A percentile compares a stretch with the other conserved stretches of the same genome.
Conservation (phyloP, 768 basidiomycete species). For the Tephrocybe sp. region DNA sequence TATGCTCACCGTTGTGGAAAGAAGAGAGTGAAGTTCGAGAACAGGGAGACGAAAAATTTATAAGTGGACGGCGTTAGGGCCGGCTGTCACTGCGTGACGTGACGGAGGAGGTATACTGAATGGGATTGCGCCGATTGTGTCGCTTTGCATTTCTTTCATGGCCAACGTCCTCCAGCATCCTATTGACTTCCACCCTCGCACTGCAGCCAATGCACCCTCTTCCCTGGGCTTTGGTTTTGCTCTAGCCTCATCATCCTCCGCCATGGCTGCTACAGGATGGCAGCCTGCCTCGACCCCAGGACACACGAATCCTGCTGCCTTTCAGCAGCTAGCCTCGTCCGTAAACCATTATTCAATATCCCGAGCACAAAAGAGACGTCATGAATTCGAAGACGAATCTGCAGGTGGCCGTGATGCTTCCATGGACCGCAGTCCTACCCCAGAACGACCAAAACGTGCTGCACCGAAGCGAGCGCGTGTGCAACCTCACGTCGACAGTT, state of each 20-base stretch:
- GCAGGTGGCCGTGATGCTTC: slow-evolving; percentile 52
- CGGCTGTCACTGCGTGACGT: slow-evolving; percentile 21
- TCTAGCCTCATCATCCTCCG: slow-evolving; percentile 41
- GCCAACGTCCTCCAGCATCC: slow-evolving; percentile 69
- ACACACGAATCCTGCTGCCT: slow-evolving; percentile 48
- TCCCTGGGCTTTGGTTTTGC: slow-evolving; percentile 76
- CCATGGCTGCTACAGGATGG: slow-evolving; percentile 44
- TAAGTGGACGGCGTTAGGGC: slow-evolving; percentile 33
- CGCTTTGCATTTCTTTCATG: slow-evolving; percentile 43
- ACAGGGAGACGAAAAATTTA: slow-evolving; percentile 18
- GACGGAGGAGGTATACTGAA: neutral
- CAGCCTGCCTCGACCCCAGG: slow-evolving; percentile 43
- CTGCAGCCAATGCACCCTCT: slow-evolving; percentile 58
- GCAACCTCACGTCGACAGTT: slow-evolving; percentile 27
- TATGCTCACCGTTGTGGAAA: slow-evolving; percentile 30
- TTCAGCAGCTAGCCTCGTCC: slow-evolving; percentile 54
- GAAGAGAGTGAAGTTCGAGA: slow-evolving; percentile 10
- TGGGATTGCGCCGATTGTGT: neutral
- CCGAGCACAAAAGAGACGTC: slow-evolving; percentile 59
- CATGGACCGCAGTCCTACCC: slow-evolving; percentile 86
- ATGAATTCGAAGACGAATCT: slow-evolving; percentile 66
- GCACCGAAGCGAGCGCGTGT: slow-evolving; percentile 66
- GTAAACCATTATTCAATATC: slow-evolving; percentile 38
- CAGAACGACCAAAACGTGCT: slow-evolving; percentile 70
- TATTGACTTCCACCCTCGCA: slow-evolving; percentile 59